These are phyloP conservation scores for Euphorbia celastroides DNA, from an alignment of 441 rosid genomes.

Conservation along the genomic window DNA sequence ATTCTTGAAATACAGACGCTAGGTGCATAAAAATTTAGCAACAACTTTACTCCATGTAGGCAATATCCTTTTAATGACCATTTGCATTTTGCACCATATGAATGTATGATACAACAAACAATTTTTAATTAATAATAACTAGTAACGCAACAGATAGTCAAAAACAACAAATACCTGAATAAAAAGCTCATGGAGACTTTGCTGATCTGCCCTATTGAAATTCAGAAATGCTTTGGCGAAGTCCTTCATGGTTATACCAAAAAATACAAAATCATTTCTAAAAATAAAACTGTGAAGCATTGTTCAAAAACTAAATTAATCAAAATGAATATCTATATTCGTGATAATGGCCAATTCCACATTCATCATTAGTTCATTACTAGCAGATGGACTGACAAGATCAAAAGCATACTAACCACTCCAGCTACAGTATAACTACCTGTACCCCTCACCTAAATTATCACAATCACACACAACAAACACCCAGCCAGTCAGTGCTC, in stretches of 20 bases:
- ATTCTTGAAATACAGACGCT: neutral
- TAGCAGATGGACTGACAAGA: neutral
- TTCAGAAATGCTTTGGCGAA: conserved; percentile 38
- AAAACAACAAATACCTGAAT: conserved; percentile 32
- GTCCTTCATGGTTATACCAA: conserved; percentile 24
- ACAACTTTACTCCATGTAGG: neutral
- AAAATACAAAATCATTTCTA: neutral
- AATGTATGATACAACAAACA: neutral
- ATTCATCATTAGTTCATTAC: neutral
- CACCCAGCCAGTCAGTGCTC: neutral
- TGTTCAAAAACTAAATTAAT: neutral
- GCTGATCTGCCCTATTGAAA: conserved; percentile 33
- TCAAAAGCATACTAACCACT: neutral
- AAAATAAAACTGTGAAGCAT: neutral
- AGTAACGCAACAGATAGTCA: neutral
- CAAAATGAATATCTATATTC: neutral
- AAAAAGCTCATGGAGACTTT: conserved; percentile 38
- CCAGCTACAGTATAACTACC: neutral
- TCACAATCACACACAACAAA: neutral
- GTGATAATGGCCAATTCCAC: neutral
- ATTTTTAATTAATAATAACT: neutral
- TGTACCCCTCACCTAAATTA: neutral
- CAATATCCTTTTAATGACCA: neutral
- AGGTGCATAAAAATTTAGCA: neutral
- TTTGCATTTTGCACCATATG: no score